phyloP scores from a whole-genome alignment of 2,329 filamentous ascomycete species.

The Talaromyces sp. region DNA sequence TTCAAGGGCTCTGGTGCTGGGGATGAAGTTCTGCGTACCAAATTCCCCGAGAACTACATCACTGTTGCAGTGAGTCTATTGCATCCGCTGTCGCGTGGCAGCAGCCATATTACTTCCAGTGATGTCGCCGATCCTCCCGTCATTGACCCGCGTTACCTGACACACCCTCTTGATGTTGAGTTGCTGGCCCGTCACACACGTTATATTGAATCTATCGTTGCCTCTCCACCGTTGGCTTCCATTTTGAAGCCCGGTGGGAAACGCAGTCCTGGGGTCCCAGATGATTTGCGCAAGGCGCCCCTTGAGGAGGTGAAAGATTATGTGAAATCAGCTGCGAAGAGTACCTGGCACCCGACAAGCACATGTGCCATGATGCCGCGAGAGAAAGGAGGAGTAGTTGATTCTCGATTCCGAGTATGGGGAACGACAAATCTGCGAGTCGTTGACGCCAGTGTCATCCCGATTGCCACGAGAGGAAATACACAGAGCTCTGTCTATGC shows the following conservation, averaged over 20 bases:
- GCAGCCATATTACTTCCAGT: slow-evolving; percentile 36
- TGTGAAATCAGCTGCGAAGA: neutral
- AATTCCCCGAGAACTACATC: slow-evolving; percentile 20
- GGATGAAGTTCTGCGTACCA: too few relatives aligned
- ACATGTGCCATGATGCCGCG: slow-evolving; percentile 14
- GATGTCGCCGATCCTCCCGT: slow-evolving; percentile 29
- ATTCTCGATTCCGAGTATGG: slow-evolving; percentile 36
- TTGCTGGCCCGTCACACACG: slow-evolving; percentile 32
- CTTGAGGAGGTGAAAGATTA: neutral
- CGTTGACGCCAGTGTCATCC: slow-evolving; percentile 14
- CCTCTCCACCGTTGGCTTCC: slow-evolving; percentile 24
- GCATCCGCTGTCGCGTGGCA: slow-evolving; percentile 27
- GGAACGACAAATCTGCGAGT: slow-evolving; percentile 16
- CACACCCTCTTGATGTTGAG: slow-evolving; percentile 41
- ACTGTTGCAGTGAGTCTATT: slow-evolving; percentile 24
- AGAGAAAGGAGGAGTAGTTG: slow-evolving; percentile 18
- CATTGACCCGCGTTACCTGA: slow-evolving; percentile 43
- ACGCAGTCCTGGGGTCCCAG: slow-evolving; percentile 4
- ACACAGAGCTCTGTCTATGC: slow-evolving; percentile 19
- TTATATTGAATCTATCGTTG: slow-evolving; percentile 28
- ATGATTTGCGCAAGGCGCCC: slow-evolving; percentile 8
- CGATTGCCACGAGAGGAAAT: slow-evolving; percentile 16
- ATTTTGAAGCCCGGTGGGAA: slow-evolving; percentile 28
- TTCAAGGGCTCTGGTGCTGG: neutral
- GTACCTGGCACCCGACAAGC: slow-evolving; percentile 13